A percentile compares a stretch with the other conserved stretches of the same genome.
Evolutionary conservation across 345 rosid genomes (phyloP).

Genomic region (Theobroma cacao): DNA sequence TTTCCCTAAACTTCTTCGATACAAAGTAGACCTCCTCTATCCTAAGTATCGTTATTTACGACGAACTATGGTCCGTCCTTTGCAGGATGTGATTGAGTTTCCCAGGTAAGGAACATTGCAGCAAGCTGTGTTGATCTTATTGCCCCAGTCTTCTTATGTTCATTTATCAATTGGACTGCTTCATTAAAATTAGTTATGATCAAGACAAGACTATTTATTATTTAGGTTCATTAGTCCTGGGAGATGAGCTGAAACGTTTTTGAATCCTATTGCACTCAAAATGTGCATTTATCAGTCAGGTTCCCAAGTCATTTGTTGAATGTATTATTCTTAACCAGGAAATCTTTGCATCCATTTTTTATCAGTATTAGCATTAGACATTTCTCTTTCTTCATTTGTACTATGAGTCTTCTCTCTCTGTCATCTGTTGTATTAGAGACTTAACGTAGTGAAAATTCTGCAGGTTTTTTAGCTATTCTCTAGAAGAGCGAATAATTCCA

Average conservation of each 20-base stretch:
- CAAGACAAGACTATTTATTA: not conserved
- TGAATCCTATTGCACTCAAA: not conserved
- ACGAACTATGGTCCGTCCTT: constrained; percentile 79
- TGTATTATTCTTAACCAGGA: not conserved
- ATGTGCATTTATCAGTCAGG: too few species aligned
- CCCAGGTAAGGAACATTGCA: constrained; percentile 54
- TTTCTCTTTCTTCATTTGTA: not conserved
- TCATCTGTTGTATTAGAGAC: not conserved
- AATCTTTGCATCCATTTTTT: not conserved
- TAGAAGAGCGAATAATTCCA: constrained; percentile 79
- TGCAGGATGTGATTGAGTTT: constrained; percentile 81
- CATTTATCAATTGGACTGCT: not conserved
- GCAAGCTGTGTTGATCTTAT: not conserved
- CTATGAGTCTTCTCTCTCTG: not conserved
- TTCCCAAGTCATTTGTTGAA: not conserved
- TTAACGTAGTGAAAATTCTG: constrained; percentile 17
- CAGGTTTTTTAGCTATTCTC: constrained; percentile 94
- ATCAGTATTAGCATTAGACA: not conserved
- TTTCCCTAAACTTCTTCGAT: constrained; percentile 83
- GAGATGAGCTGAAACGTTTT: not conserved
- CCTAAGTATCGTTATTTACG: constrained; percentile 82
- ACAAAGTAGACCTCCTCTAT: constrained; percentile 65
- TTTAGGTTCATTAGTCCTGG: not conserved
- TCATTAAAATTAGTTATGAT: not conserved
- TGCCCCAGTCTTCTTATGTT: not conserved